Evolutionary conservation across 345 rosid species (phyloP).

Genomic region (Arabis hirsuta): DNA sequence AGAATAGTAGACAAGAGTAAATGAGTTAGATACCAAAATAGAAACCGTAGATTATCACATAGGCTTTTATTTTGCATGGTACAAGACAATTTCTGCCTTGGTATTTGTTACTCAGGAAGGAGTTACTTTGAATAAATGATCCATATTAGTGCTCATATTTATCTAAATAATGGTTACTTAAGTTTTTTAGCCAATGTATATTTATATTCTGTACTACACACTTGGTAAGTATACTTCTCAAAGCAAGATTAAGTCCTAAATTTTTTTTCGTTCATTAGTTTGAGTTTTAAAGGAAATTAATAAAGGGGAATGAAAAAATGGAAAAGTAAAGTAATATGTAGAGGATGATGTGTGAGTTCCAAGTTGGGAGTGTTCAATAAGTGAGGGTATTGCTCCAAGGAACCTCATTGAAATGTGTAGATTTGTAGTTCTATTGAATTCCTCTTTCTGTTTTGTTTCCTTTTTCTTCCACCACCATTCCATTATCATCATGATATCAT

Average conservation of each 20-base stretch:
- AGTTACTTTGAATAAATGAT: slow-evolving; percentile 22
- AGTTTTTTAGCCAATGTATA: background rate
- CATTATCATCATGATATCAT: slow-evolving; percentile 19
- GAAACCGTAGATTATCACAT: slow-evolving; percentile 30
- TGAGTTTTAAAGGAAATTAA: background rate
- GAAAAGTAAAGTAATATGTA: background rate
- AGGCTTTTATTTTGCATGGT: slow-evolving; percentile 24
- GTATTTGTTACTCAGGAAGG: slow-evolving; percentile 21
- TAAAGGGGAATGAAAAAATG: background rate
- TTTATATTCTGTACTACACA: background rate
- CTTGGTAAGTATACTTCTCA: background rate
- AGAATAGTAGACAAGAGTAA: slow-evolving; percentile 41
- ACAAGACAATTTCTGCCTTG: slow-evolving; percentile 15
- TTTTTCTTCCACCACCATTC: slow-evolving; percentile 11
- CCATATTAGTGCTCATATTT: slow-evolving; percentile 1
- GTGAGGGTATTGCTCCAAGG: slow-evolving; percentile 28
- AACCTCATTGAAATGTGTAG: slow-evolving; percentile 39
- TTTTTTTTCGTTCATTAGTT: background rate
- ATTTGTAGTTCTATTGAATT: slow-evolving; percentile 23
- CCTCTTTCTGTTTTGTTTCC: background rate
- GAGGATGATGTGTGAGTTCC: slow-evolving; percentile 28
- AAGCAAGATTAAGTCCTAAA: background rate
- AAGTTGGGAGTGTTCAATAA: slow-evolving; percentile 41
- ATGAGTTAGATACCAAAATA: slow-evolving; percentile 45
- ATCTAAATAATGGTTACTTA: slow-evolving; percentile 6